phyloP scores from a whole-genome alignment of 768 basidiomycete genomes.

The Rhodocollybia butyracea region DNA sequence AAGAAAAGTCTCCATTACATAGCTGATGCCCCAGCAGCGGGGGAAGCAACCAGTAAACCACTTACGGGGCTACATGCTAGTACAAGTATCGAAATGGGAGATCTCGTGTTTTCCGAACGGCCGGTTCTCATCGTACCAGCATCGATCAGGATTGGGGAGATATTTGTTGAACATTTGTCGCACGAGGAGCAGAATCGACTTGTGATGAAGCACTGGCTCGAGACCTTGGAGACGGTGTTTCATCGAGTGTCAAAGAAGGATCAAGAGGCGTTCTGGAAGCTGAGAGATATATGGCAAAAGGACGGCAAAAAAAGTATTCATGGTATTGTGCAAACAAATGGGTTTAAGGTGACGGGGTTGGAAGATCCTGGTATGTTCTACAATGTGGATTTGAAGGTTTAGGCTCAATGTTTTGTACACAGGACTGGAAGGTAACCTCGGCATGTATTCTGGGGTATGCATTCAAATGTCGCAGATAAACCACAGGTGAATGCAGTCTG shows the following conservation, averaged over 20 bases:
- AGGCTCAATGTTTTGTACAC: neutral
- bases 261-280: conserved; percentile 24
- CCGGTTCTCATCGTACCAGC: conserved; percentile 28
- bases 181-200: neutral
- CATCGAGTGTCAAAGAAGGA: conserved; percentile 21
- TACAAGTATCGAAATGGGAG: conserved; percentile 22
- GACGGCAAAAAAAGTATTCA: conserved; percentile 32
- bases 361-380: conserved; percentile 15
- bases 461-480: conserved; percentile 32
- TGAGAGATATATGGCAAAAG: conserved; percentile 27
- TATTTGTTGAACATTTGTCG: neutral
- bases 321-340: conserved; percentile 33
- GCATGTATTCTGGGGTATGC: conserved; percentile 23
- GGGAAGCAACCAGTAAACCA: too few species aligned
- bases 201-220: conserved; percentile 18
- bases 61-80: conserved; percentile 28
- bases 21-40: too few species aligned
- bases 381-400: neutral
- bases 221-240: conserved; percentile 16
- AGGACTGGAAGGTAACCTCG: neutral
- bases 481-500: conserved; percentile 25
- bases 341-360: conserved; percentile 17
- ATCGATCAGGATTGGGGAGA: neutral
- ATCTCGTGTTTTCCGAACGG: conserved; percentile 34
- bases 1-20: too few species aligned